Evolutionary conservation across 2,329 filamentous ascomycete species (phyloP).

Genomic region (Alternaria sp.): DNA sequence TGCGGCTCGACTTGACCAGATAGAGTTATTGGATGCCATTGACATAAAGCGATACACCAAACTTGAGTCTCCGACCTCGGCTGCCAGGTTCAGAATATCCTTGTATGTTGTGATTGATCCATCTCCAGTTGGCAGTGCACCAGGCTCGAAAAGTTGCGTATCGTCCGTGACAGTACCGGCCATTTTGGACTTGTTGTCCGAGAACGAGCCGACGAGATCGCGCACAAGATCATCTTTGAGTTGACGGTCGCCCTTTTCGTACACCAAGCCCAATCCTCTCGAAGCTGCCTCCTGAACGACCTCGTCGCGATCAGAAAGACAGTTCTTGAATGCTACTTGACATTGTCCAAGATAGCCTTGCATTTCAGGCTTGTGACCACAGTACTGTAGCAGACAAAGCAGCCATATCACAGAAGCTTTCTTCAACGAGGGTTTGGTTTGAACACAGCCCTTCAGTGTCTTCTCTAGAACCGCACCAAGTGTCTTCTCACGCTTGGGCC

Average conservation of each 20-base stretch:
- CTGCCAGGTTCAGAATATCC: conserved; percentile 94
- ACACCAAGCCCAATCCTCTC: conserved; percentile 88
- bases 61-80: conserved; percentile 93
- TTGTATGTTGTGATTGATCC: conserved; percentile 96
- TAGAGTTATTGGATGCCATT: conserved; percentile 91
- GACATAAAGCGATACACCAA: conserved; percentile 99
- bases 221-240: conserved; percentile 85
- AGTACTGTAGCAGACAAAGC: conserved; percentile 89
- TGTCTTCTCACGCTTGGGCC: conserved; percentile 54
- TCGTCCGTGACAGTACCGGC: conserved; percentile 84
- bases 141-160: conserved; percentile 92
- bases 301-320: conserved; percentile 88
- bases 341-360: conserved; percentile 78
- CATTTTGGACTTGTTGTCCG: conserved; percentile 73
- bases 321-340: conserved; percentile 86
- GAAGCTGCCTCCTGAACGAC: conserved; percentile 96
- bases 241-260: conserved; percentile 85
- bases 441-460: conserved; percentile 78
- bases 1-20: conserved; percentile 96
- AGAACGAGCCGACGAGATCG: conserved; percentile 90
- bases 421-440: conserved; percentile 86
- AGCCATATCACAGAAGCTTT: conserved; percentile 97
- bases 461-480: conserved; percentile 70
- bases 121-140: conserved; percentile 87
- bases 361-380: conserved; percentile 78